Conservation (phyloP, 1,284 basidiomycete genomes). For the Mycena sp. region DNA sequence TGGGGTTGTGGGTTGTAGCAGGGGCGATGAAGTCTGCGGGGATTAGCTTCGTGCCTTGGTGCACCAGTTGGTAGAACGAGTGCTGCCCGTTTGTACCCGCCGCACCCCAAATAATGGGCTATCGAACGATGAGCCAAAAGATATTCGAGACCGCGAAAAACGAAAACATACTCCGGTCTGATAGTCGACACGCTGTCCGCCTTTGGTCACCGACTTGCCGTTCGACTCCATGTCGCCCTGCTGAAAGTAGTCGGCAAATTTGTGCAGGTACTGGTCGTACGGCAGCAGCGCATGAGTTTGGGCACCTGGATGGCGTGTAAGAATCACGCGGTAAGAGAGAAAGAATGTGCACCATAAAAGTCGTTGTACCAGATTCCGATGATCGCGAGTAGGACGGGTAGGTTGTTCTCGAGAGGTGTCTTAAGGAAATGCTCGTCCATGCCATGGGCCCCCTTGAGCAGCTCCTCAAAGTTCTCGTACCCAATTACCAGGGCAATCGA, state of each 20-base stretch:
- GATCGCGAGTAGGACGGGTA: conserved; percentile 93
- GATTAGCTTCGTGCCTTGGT: conserved; percentile 89
- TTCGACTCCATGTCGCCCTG: conserved; percentile 99
- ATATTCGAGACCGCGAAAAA: not conserved
- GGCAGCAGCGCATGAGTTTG: conserved; percentile 96
- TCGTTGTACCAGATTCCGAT: conserved; percentile 99
- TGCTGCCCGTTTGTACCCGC: conserved; percentile 99
- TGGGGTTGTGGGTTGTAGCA: conserved; percentile 92
- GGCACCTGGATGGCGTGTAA: conserved; percentile 58
- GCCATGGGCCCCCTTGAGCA: conserved; percentile 93
- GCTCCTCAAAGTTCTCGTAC: conserved; percentile 92
- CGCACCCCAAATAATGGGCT: conserved; percentile 99
- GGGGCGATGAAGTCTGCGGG: conserved; percentile 91
- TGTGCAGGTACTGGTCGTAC: conserved; percentile 99
- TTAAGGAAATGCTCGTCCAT: conserved; percentile 98
- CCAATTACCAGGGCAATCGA: conserved; percentile 95
- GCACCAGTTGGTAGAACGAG: conserved; percentile 98
- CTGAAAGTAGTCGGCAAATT: conserved; percentile 99
- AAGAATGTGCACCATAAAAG: conserved; percentile 78
- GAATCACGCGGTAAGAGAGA: not conserved
- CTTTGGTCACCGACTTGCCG: conserved; percentile 96
- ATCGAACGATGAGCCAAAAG: conserved; percentile 22
- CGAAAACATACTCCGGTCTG: conserved; percentile 85
- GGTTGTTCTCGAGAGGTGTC: conserved; percentile 89
- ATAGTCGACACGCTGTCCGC: conserved; percentile 92